Percentiles rank a stretch among this genome's conserved stretches.
phyloP scores from a whole-genome alignment of 495 filamentous ascomycete genomes.

The Penicillium waksmanii region DNA sequence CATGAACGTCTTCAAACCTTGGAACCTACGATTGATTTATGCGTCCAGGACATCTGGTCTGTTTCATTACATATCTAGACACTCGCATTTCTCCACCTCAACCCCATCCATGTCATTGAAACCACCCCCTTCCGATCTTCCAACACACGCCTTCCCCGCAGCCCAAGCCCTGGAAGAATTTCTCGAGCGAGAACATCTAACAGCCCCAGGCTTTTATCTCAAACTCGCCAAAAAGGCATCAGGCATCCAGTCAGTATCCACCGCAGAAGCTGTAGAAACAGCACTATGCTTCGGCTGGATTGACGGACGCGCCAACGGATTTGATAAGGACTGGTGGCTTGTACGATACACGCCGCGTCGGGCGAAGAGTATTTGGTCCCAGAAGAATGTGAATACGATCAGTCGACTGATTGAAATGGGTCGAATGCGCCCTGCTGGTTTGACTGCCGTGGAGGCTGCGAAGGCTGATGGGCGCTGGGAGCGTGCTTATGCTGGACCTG shows the following conservation, averaged over 20 bases:
- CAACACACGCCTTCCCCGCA: constrained; percentile 40
- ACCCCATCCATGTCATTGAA: constrained; percentile 14
- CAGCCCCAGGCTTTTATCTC: constrained; percentile 51
- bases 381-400: constrained; percentile 51
- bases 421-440: constrained; percentile 50
- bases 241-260: constrained; percentile 46
- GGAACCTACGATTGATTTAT: background rate
- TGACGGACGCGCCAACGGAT: constrained; percentile 53
- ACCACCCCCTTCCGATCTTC: constrained; percentile 34
- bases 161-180: constrained; percentile 46
- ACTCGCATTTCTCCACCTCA: background rate
- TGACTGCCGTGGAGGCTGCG: constrained; percentile 53
- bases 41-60: too few species aligned
- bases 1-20: background rate
- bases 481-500: constrained; percentile 53
- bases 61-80: background rate
- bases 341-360: constrained; percentile 60
- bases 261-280: constrained; percentile 56
- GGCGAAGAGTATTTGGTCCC: constrained; percentile 57
- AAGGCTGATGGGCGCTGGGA: constrained; percentile 60
- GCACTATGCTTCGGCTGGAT: constrained; percentile 65
- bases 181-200: constrained; percentile 42
- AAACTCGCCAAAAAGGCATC: constrained; percentile 57
- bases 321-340: constrained; percentile 46
- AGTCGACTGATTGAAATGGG: constrained; percentile 42